phyloP scores from a whole-genome alignment of 306 rosid genomes.

The Parietaria judaica region DNA sequence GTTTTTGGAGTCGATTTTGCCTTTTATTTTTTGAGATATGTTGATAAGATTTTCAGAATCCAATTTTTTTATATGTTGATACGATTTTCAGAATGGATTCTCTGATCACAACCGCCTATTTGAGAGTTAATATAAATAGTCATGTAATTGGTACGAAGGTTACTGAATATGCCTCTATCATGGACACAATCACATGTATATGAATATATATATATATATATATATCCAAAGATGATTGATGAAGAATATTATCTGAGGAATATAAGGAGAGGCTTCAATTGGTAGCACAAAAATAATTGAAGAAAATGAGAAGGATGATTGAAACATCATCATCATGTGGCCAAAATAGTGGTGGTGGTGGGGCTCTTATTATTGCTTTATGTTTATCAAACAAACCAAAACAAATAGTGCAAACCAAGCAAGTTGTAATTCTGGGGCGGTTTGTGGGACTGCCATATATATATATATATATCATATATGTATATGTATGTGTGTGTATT shows the following conservation, averaged over 20 bases:
- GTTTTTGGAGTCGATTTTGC: too few species aligned
- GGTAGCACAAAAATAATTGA: background rate
- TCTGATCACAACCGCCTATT: too few species aligned
- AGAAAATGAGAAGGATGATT: background rate
- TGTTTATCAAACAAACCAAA: slow-evolving; percentile 36
- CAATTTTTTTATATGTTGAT: too few species aligned
- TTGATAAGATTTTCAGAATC: too few species aligned
- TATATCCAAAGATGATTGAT: too few species aligned
- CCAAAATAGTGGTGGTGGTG: slow-evolving; percentile 40
- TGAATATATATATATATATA: background rate
- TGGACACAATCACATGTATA: background rate
- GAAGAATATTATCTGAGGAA: background rate
- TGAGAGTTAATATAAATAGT: too few species aligned
- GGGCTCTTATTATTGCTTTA: slow-evolving; percentile 57
- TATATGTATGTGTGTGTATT: too few species aligned
- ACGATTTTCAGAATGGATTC: too few species aligned
- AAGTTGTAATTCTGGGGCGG: slow-evolving; percentile 73
- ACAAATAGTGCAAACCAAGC: slow-evolving; percentile 71
- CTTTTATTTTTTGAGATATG: too few species aligned
- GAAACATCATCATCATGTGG: slow-evolving; percentile 29
- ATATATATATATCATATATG: too few species aligned
- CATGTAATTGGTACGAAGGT: slow-evolving; percentile 1
- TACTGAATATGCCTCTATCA: slow-evolving; percentile 14
- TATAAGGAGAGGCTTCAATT: background rate
- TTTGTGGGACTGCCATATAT: slow-evolving; percentile 61